Base-by-base conservation (phyloP, 2,329 filamentous ascomycete genomes). In the Endothia cerciana region DNA sequence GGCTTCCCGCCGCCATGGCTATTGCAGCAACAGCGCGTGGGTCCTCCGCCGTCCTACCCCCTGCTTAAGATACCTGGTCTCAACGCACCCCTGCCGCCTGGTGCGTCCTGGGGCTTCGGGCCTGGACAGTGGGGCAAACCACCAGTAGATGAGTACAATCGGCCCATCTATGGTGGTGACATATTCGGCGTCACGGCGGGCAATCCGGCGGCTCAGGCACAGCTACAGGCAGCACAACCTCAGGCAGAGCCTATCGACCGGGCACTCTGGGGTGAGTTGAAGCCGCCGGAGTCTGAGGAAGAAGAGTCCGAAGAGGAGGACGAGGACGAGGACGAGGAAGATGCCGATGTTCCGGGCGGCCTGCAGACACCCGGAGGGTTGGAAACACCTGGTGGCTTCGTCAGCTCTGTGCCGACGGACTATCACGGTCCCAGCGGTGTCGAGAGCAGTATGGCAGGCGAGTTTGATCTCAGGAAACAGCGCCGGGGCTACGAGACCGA, bases 101-200 rank as follows among this genome's bases (percentile, higher is more conserved):
- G 94, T 58, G 94, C 91, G 30, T 87, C 89, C 65, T 99, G 95
- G 95, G 95, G 95, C 2, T 99, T 97, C 77, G 91, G 94, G 71
- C 93, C 94, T 8, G 95, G 95, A 67, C 94, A 94, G 67, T 99
- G 94, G 83, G 95, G 95, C 60, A 98, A 98, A 76, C 94, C 95
- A 0, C 95, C 95, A 0, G 89, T 97, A 0, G 94, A 98, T 74
- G 95, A 98, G 72, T 91, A 92, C 76, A 97, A 97, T 77, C 85
- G 92, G 60, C 94, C 95, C 0, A 82, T 97, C 3, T 98, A 94
- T 74, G 95, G 94, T 62, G 94, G 95, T 71, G 95, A 99, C 77
- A 92, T 98, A 28, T 97, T 97, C 74, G 95, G 95, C 67, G 87
- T 96, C 58, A 82, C 82, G 28, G 78, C 77, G 4, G 78, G 78